Evolutionary conservation across 2,329 filamentous ascomycete genomes (phyloP), one percentile per base, ranked within the genome.

Genomic region (Arthrocladium fulminans): DNA sequence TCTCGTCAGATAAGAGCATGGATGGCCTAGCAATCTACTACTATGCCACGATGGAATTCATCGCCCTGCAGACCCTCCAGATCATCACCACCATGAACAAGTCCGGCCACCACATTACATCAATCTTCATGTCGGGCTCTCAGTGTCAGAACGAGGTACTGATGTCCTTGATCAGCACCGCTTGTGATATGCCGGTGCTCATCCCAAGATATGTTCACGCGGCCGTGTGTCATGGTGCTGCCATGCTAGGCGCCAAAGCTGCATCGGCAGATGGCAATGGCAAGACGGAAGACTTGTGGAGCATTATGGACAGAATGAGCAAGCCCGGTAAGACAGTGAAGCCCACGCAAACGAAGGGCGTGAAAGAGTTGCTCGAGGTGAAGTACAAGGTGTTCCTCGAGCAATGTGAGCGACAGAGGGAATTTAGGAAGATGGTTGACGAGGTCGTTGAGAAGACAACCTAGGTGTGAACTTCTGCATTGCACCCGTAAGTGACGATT

Each of bases 111-210:
- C 73, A 78, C 57, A 89, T 98, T 65, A 81, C 77, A 43, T 90
- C 84, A 54, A 95, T 98, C 68, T 98, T 97, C 79, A 97, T 98
- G 92, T 95, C 88, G 3, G 92, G 92, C 52, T 94, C 87, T 9
- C 92, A 97, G 67, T 98, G 92, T 73, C 89, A 96, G 69, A 98
- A 98, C 67, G 80, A 84, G 27, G 80, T 97, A 51, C 75, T 98
- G 48, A 95, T 98, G 83, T 77, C 81, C 50, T 79, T 98, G 13
- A 84, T 98, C 59, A 88, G 92, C 12, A 92, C 89, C 0, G 85
- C 84, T 0, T 97, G 90, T 68, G 76, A 81, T 57, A 89, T 95
- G 83, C 90, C 90, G 1, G 90, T 98, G 17, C 73, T 96, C 30
- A 94, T 97, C 48, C 92, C 92, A 0, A 79, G 84, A 45, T 97